These are phyloP conservation scores for Acanthamoeba lenticulata DNA, from an alignment of 208 protist species.

Conservation along the genomic window DNA sequence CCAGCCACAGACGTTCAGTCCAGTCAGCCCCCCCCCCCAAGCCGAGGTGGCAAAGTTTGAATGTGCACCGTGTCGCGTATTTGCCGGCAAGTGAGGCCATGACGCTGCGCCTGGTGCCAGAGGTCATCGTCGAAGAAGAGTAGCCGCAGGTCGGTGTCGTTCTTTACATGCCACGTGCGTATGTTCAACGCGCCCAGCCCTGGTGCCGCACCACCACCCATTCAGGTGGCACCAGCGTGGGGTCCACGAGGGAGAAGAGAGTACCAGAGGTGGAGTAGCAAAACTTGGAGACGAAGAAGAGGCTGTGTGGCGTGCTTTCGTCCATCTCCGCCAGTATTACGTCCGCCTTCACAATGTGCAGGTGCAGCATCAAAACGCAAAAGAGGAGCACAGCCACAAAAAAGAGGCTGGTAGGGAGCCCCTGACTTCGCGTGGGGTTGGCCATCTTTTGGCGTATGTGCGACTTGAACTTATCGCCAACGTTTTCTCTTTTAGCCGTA, in stretches of 20 bases:
- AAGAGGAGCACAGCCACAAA: background rate
- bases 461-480: too few relatives aligned
- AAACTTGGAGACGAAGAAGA: constrained; percentile 2
- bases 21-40: too few relatives aligned
- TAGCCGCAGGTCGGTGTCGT: background rate
- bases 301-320: background rate
- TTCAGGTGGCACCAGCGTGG: background rate
- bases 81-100: background rate
- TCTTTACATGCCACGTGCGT: background rate
- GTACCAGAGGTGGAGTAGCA: background rate
- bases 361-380: background rate
- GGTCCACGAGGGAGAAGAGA: background rate
- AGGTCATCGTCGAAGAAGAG: constrained; percentile 9
- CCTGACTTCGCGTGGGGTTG: background rate
- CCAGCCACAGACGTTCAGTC: too few relatives aligned
- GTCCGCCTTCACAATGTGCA: background rate
- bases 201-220: background rate
- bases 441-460: too few relatives aligned
- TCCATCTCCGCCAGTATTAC: background rate
- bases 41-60: background rate
- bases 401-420: background rate
- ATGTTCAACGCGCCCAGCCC: background rate
- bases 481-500: too few relatives aligned
- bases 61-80: background rate
- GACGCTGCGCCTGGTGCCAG: background rate